Evolutionary conservation across 139 green algal genomes (phyloP).

Genomic region (Picochlorum sp.): DNA sequence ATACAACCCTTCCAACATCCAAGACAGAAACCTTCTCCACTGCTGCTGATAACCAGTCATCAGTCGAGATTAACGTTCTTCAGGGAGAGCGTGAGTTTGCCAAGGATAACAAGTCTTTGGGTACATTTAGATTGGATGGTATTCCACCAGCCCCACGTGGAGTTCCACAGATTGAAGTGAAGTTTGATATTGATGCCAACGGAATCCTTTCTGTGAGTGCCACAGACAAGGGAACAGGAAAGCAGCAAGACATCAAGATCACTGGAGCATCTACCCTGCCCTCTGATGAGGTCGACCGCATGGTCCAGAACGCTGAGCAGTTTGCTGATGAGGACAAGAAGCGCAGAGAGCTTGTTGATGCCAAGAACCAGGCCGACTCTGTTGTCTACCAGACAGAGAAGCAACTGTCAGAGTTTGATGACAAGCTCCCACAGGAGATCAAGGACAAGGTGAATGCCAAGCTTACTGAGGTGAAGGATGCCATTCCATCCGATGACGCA

Average conservation of each 20-base stretch:
- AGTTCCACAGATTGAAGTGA: conserved; percentile 93
- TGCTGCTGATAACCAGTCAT: conserved; percentile 88
- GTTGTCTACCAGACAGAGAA: conserved; percentile 95
- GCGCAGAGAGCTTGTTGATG: conserved; percentile 85
- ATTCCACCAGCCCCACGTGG: conserved; percentile 92
- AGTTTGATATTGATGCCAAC: conserved; percentile 99
- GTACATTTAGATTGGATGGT: conserved; percentile 87
- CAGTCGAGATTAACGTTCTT: conserved; percentile 97
- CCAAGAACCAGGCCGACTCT: conserved; percentile 88
- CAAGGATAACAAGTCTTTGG: conserved; percentile 94
- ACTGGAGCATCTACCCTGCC: conserved; percentile 74
- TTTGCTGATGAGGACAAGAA: conserved; percentile 89
- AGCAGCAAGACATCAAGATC: conserved; percentile 98
- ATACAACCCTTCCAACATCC: conserved; percentile 95
- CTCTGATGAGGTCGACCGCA: conserved; percentile 83
- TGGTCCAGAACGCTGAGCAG: conserved; percentile 93
- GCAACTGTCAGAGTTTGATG: conserved; percentile 95
- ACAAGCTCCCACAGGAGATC: conserved; percentile 78
- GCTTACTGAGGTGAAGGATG: conserved; percentile 65
- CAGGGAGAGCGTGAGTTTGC: conserved; percentile 82
- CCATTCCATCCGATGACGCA: conserved; percentile 51
- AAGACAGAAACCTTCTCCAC: conserved; percentile 97
- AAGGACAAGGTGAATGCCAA: conserved; percentile 86
- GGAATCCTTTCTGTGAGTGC: conserved; percentile 91
- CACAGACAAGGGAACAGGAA: conserved; percentile 91